Evolutionary conservation across 805 yeast species (phyloP), one percentile per base, ranked within the genome.

Genomic region (Zygosaccharomyces bailii): DNA sequence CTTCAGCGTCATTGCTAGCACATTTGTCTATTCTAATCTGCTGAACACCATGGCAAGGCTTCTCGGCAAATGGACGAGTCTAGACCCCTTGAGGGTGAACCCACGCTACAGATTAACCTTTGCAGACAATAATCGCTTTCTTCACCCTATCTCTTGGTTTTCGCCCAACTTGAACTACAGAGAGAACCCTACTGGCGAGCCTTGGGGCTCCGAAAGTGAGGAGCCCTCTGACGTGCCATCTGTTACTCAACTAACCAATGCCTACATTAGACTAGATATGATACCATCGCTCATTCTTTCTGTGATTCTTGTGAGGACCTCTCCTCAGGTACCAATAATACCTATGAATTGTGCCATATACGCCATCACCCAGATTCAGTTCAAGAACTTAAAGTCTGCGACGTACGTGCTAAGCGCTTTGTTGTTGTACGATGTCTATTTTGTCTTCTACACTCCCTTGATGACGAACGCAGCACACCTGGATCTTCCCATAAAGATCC

Each of bases 401-500:
- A 54, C 68, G 11, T 49, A 75, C 8, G 55, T 80, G 25, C 62
- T 83, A 18, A 45, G 53, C 2, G 75, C 75, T 2, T 70, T 83
- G 34, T 80, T 82, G 53, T 50, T 75, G 32, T 83, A 82, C 59
- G 89, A 83, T 57, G 70, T 80, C 32, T 80, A 74, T 57, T 83
- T 83, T 63, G 89, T 83, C 1, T 84, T 81, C 60, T 77, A 74
- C 4, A 72, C 85, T 0, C 70, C 73, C 25, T 68, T 80, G 4
- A 83, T 83, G 89, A 67, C 72, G 30, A 69, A 77, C 1, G 88
- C 87, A 5, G 70, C 72, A 2, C 49, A 42, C 16, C 52, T 82
- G 17, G 75, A 78, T 3, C 66, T 76, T n/a, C 88, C 88, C 1
- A 45, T 57, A 8, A 56, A 61, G 40, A 32, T 61, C 2, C 39